Percentiles rank a stretch among this genome's conserved stretches.
Conservation (phyloP, 1,284 basidiomycete genomes). For the Violaceomyces palustris region DNA sequence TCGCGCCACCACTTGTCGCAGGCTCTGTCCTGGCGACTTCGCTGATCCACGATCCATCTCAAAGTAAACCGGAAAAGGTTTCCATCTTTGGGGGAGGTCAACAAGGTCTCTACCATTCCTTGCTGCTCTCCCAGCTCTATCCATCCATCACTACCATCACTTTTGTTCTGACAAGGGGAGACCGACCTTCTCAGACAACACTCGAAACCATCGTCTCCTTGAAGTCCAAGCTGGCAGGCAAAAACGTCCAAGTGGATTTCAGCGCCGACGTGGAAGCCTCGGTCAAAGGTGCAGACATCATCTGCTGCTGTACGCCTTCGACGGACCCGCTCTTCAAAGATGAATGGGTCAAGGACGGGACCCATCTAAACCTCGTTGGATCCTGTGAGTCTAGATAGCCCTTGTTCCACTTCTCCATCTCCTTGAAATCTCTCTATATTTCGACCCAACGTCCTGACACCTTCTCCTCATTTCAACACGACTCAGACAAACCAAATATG, state of each 20-base stretch:
- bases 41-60: slow-evolving; percentile 56
- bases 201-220: slow-evolving; percentile 1
- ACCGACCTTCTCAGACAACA: slow-evolving; percentile 1
- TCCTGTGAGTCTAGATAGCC: slow-evolving; percentile 62
- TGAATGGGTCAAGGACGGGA: slow-evolving; percentile 61
- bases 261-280: slow-evolving; percentile 9
- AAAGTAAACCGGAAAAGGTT: slow-evolving; percentile 56
- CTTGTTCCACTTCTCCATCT: too few species aligned
- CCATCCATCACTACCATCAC: slow-evolving; percentile 60
- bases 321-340: slow-evolving; percentile 66
- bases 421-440: too few species aligned
- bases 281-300: slow-evolving; percentile 59
- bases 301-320: slow-evolving; percentile 74
- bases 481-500: too few species aligned
- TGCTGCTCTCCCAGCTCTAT: slow-evolving; percentile 62
- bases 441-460: too few species aligned
- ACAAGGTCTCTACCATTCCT: slow-evolving; percentile 59
- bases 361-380: slow-evolving; percentile 74
- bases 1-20: not conserved
- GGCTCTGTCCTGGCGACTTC: slow-evolving; percentile 56
- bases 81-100: slow-evolving; percentile 71
- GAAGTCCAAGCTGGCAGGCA: slow-evolving; percentile 6
- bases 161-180: slow-evolving; percentile 56
- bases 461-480: too few species aligned
- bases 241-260: slow-evolving; percentile 6